Conservation (phyloP, 140 eudicot species). For the Ambrosia hybrid region DNA sequence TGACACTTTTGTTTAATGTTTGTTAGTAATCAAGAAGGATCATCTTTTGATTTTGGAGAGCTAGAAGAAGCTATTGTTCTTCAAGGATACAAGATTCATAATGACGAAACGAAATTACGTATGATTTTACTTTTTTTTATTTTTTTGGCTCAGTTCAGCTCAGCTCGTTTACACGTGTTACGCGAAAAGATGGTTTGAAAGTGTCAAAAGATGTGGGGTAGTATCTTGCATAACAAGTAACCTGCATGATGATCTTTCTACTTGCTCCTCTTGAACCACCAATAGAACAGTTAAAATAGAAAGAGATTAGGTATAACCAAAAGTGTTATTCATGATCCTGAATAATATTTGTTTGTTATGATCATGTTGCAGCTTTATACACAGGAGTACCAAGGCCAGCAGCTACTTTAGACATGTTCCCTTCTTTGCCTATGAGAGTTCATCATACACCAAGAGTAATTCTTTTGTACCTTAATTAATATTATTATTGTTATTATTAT, state of each 20-base stretch:
- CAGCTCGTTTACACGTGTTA: conserved; percentile 5
- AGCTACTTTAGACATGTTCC: conserved; percentile 97
- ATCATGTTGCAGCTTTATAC: conserved; percentile 82
- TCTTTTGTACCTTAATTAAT: background rate
- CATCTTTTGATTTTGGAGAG: conserved; percentile 83
- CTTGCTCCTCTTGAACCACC: conserved; percentile 35
- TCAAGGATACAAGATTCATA: conserved; percentile 73
- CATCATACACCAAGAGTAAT: conserved; percentile 73
- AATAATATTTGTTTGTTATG: conserved; percentile 50
- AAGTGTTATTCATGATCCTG: conserved; percentile 36
- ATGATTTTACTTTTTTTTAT: conserved; percentile 27
- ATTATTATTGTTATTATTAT: too few relatives aligned
- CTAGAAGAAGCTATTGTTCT: conserved; percentile 89
- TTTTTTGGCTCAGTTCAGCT: too few relatives aligned
- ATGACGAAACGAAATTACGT: conserved; percentile 71
- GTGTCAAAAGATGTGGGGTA: conserved; percentile 35
- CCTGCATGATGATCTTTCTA: conserved; percentile 41
- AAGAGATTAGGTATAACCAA: conserved; percentile 16
- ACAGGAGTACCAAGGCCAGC: conserved; percentile 69
- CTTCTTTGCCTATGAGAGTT: conserved; percentile 98
- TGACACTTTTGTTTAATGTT: conserved; percentile 16
- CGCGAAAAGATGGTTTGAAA: conserved; percentile 44
- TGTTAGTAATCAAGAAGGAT: conserved; percentile 72
- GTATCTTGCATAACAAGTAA: conserved; percentile 38
- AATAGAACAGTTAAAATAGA: conserved; percentile 31